Conservation (phyloP, 106 monocot genomes). For the Chionographis japonica region DNA sequence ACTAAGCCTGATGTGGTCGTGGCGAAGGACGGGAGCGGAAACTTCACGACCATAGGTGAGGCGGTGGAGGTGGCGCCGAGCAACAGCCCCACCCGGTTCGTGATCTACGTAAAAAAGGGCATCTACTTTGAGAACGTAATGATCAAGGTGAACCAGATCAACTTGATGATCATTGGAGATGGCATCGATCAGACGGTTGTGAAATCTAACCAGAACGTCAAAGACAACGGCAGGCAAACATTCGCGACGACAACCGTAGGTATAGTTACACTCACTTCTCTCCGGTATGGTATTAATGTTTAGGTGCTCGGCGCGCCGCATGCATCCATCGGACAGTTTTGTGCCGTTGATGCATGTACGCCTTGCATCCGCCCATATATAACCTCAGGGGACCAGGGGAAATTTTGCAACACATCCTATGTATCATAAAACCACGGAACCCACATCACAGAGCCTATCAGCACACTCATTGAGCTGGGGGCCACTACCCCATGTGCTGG, state of each 20-base stretch:
- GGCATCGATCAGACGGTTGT: slow-evolving; percentile 83
- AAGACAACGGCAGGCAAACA: slow-evolving; percentile 63
- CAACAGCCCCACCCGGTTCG: slow-evolving; percentile 43
- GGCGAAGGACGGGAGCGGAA: slow-evolving; percentile 75
- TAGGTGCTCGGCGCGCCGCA: no score
- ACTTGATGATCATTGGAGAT: slow-evolving; percentile 77
- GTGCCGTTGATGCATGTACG: no score
- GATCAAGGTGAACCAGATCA: slow-evolving; percentile 47
- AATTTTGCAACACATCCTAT: no score
- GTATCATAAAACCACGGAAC: no score
- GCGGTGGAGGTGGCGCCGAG: slow-evolving; percentile 66
- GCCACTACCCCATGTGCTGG: no score
- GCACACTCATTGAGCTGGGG: no score
- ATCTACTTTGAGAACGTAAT: slow-evolving; percentile 79
- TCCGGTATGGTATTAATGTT: no score
- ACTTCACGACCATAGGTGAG: slow-evolving; percentile 47
- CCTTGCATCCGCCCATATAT: no score
- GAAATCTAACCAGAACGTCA: slow-evolving; percentile 58
- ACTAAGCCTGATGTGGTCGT: slow-evolving; percentile 31
- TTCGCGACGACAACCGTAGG: slow-evolving; percentile 80
- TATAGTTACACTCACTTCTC: slow-evolving; percentile 15
- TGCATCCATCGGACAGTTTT: no score
- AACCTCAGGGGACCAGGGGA: no score
- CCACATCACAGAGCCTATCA: no score
- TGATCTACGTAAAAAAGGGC: slow-evolving; percentile 83